Evolutionary conservation across 805 yeast genomes (phyloP).

Genomic region (Yarrowia sp.): DNA sequence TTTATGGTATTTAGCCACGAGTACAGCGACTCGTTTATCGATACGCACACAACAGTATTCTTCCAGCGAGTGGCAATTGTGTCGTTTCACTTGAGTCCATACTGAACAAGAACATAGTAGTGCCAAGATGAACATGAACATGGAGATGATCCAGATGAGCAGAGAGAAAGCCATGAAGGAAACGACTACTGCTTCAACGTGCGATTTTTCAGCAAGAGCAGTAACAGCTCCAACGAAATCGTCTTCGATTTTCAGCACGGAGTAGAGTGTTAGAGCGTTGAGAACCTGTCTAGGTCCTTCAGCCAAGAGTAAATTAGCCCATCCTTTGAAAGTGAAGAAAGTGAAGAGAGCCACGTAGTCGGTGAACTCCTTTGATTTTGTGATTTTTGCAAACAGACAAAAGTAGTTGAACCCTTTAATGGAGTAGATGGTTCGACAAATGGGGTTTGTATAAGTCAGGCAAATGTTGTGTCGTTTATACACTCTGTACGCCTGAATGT

Average conservation of each 20-base stretch:
- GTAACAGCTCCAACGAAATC: conserved; percentile 45
- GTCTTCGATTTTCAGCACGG: conserved; percentile 44
- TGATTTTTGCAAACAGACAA: conserved; percentile 69
- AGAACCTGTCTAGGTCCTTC: conserved; percentile 87
- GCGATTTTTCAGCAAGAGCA: conserved; percentile 57
- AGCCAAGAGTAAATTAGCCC: conserved; percentile 62
- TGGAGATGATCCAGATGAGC: conserved; percentile 68
- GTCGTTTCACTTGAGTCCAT: conserved; percentile 45
- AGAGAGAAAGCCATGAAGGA: conserved; percentile 76
- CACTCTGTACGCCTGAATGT: conserved; percentile 56
- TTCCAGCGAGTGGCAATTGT: conserved; percentile 47
- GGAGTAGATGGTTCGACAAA: conserved; percentile 59
- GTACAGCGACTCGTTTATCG: conserved; percentile 53
- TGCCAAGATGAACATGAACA: conserved; percentile 55
- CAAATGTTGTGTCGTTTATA: conserved; percentile 65
- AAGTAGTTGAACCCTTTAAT: conserved; percentile 60
- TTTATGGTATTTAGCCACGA: conserved; percentile 46
- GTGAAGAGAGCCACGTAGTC: conserved; percentile 68
- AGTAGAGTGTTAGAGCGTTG: conserved; percentile 69
- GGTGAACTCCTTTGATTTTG: conserved; percentile 57
- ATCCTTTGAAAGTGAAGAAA: conserved; percentile 63
- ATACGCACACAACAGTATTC: conserved; percentile 62
- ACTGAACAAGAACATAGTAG: conserved; percentile 53
- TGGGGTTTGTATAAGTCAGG: conserved; percentile 62
- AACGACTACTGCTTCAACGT: conserved; percentile 66